Evolutionary conservation across 2,329 filamentous ascomycete genomes (phyloP), one percentile per base, ranked within the genome.

Genomic region (Lecanicillium sp.): DNA sequence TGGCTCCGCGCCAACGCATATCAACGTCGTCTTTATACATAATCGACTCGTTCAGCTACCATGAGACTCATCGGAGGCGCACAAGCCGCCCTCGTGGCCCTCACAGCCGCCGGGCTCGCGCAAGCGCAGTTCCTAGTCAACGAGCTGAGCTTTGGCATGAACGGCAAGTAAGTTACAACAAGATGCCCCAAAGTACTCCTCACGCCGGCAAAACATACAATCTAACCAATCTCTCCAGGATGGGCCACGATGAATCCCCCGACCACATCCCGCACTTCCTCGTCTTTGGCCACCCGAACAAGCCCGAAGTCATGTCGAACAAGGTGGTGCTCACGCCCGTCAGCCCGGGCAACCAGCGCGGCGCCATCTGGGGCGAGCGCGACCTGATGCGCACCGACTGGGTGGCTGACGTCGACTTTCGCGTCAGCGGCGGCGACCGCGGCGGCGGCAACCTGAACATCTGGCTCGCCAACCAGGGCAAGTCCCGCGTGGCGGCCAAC

Each of bases 241-340:
- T 92, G 65, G 83, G 83, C 36, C 72, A 76, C 30, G 71, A 78
- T 49, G 65, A 69, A 38, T 63, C 40, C 31, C 53, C 71, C 37
- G 60, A 62, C 18, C 58, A 60, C 39, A 62, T 81, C 36, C 73
- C 75, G 44, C 62, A 72, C 56, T 81, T 76, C 55, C 57, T 62
- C 42, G 58, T 78, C 44, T 62, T 69, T 40, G 77, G 77, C 56
- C 66, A 65, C 32, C 76, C 77, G 19, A 57, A 65, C 45, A 49
- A 60, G 27, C 77, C 78, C 48, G 74, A 83, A 53, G 60, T 83
- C 44, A 77, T 96, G 43, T 94, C 88, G 49, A 90, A 97, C 70
- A 87, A 89, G 59, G 58, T 97, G 43, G 84, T 98, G 57, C 76
- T 98, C 41, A 98, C 92, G 2, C 90, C 92, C 10, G 81, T 88